Evolutionary conservation across 352 stramenopile genomes (phyloP).

Genomic region (Blastocystis sp.): DNA sequence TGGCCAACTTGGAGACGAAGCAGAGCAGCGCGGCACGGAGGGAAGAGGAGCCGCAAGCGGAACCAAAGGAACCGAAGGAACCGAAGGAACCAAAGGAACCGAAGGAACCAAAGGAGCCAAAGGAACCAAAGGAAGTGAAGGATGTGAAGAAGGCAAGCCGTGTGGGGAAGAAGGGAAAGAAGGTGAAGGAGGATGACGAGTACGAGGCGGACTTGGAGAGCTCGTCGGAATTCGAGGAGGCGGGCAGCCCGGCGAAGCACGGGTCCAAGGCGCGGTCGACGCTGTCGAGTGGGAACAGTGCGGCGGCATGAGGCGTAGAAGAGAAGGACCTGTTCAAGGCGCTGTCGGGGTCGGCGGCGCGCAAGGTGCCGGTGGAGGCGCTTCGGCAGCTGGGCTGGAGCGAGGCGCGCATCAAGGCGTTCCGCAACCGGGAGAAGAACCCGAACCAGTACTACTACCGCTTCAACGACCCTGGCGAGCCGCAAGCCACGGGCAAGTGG

Average conservation of each 20-base stretch:
- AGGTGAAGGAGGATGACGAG: not conserved
- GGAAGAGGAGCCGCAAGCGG: not conserved
- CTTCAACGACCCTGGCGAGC: slow-evolving; percentile 71
- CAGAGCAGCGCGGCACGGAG: not conserved
- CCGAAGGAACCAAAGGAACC: not conserved
- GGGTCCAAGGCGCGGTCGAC: not conserved
- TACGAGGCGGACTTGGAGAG: not conserved
- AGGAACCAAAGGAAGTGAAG: not conserved
- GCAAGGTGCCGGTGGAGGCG: slow-evolving; percentile 7
- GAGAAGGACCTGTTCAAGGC: slow-evolving; percentile 20
- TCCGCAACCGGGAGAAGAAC: slow-evolving; percentile 70
- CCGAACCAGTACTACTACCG: slow-evolving; percentile 72
- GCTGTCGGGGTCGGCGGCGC: slow-evolving; percentile 6
- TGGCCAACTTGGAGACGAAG: slow-evolving; percentile 30
- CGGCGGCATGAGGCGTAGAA: not conserved
- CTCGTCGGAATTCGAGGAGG: not conserved
- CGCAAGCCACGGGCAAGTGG: slow-evolving; percentile 71
- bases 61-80: not conserved
- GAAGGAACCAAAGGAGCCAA: not conserved
- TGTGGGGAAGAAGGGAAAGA: not conserved
- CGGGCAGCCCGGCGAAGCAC: not conserved
- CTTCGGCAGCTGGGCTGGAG: slow-evolving; percentile 66
- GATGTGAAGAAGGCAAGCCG: not conserved
- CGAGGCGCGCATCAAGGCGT: slow-evolving; percentile 62
- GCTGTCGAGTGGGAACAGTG: not conserved